A percentile compares a stretch with the other conserved stretches of the same genome.
Conservation (phyloP, 768 basidiomycete species). For the Lyophyllum decastes region DNA sequence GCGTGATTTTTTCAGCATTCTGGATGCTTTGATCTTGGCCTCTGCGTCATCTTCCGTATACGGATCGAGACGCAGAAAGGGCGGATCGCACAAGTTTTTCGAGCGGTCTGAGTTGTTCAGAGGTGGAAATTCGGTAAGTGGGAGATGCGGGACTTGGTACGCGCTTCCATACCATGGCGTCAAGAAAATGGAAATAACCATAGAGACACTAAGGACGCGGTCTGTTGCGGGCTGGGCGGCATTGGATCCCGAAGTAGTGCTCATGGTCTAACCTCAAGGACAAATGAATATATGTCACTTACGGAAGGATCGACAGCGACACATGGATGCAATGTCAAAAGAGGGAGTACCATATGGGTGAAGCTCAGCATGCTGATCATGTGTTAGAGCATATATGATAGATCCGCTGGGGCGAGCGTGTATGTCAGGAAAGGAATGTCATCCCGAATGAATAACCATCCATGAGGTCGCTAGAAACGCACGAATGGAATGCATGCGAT, state of each 20-base stretch:
- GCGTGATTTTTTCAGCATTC: no score
- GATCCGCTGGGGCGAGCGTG: slow-evolving; percentile 46
- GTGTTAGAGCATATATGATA: slow-evolving; percentile 50
- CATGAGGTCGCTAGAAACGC: slow-evolving; percentile 10
- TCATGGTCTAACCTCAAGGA: not conserved
- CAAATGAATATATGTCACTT: not conserved
- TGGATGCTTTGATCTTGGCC: no score
- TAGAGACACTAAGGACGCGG: slow-evolving; percentile 42
- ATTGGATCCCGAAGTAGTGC: slow-evolving; percentile 33
- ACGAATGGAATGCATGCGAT: slow-evolving; percentile 10
- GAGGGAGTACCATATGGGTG: slow-evolving; percentile 49
- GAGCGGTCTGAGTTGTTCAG: slow-evolving; percentile 62
- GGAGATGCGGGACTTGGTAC: slow-evolving; percentile 43
- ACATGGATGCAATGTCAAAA: slow-evolving; percentile 55
- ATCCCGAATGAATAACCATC: slow-evolving; percentile 50
- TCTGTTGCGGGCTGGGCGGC: slow-evolving; percentile 47
- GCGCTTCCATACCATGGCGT: slow-evolving; percentile 50
- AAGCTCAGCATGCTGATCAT: slow-evolving; percentile 47
- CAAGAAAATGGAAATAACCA: slow-evolving; percentile 53
- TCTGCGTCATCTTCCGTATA: slow-evolving; percentile 26
- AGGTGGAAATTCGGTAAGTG: slow-evolving; percentile 56
- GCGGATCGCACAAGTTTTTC: slow-evolving; percentile 21
- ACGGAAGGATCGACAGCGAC: slow-evolving; percentile 53
- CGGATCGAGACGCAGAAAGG: slow-evolving; percentile 23
- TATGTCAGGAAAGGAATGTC: slow-evolving; percentile 60